Evolutionary conservation across 1,284 basidiomycete genomes (phyloP).

Genomic region (Ganoderma sinense): DNA sequence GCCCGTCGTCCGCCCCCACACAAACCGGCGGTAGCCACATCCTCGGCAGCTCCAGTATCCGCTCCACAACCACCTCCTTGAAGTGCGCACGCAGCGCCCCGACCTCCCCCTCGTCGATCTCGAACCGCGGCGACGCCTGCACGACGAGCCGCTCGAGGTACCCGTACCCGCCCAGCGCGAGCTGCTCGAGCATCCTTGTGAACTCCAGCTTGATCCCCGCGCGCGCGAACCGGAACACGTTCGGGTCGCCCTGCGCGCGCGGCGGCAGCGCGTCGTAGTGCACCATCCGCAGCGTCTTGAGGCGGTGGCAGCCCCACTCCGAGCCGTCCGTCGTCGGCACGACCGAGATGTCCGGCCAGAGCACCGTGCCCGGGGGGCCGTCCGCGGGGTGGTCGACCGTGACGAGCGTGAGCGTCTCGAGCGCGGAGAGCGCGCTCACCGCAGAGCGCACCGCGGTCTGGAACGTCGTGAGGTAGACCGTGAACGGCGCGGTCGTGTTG

Average conservation of each 20-base stretch:
- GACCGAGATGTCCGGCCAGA: slow-evolving; percentile 2
- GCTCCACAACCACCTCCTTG: neutral
- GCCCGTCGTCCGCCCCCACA: neutral
- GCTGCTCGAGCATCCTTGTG: slow-evolving; percentile 2
- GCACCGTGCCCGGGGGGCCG: neutral
- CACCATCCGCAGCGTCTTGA: slow-evolving; percentile 7
- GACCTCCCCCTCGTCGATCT: slow-evolving; percentile 3
- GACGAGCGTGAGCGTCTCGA: neutral
- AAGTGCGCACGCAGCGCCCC: neutral
- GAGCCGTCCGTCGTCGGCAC: neutral
- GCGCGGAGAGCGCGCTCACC: neutral
- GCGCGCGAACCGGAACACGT: neutral
- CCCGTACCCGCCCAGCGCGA: slow-evolving; percentile 6
- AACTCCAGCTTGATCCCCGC: neutral
- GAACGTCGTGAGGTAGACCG: neutral
- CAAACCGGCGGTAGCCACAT: neutral
- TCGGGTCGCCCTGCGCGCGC: slow-evolving; percentile 1
- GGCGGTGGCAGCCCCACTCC: neutral
- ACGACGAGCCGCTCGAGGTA: slow-evolving; percentile 11
- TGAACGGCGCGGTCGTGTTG: slow-evolving; percentile 1
- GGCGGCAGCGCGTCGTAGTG: slow-evolving; percentile 2
- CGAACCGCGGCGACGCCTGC: slow-evolving; percentile 10
- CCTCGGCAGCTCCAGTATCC: neutral
- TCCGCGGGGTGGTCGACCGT: neutral
- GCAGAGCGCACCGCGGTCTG: neutral